These are phyloP conservation scores for Rhinocladiella mackenziei DNA, from an alignment of 2,329 filamentous ascomycete species.

Conservation along the genomic window DNA sequence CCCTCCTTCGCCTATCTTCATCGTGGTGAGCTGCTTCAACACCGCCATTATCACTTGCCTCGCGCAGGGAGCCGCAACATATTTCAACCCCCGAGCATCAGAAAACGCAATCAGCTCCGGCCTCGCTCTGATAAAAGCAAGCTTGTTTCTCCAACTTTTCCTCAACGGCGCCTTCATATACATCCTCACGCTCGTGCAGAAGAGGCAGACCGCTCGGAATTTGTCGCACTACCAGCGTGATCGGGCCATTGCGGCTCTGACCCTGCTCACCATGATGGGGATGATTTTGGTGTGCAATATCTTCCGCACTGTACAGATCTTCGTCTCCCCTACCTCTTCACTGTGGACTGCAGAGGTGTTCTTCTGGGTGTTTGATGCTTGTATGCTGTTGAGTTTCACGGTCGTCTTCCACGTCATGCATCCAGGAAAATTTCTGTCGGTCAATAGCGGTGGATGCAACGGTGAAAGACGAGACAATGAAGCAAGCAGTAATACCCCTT, in stretches of 20 bases:
- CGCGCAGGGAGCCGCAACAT: conserved; percentile 13
- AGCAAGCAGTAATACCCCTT: too few relatives aligned
- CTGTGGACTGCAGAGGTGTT: conserved; percentile 17
- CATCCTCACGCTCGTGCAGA: conserved; percentile 2
- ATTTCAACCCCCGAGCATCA: conserved; percentile 11
- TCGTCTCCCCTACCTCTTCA: conserved; percentile 9
- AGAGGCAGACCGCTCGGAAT: background rate
- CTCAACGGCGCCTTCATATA: conserved; percentile 6
- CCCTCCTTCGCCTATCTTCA: conserved; percentile 1
- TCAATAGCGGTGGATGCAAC: background rate
- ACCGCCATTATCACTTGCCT: conserved; percentile 16
- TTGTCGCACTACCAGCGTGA: background rate
- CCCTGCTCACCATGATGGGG: conserved; percentile 1
- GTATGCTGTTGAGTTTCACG: conserved; percentile 12
- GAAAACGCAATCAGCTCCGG: conserved; percentile 5
- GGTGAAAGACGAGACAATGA: background rate
- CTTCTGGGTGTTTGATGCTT: conserved; percentile 22
- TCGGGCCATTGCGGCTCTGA: background rate
- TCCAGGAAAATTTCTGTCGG: conserved; percentile 2
- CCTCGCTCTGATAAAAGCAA: conserved; percentile 15
- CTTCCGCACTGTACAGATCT: conserved; percentile 22
- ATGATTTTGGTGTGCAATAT: conserved; percentile 12
- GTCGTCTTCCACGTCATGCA: conserved; percentile 12
- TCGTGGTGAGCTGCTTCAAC: conserved; percentile 5
- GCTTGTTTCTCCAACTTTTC: conserved; percentile 14